phyloP scores from a whole-genome alignment of 2,329 filamentous ascomycete genomes.

The Aspergillus sp. region DNA sequence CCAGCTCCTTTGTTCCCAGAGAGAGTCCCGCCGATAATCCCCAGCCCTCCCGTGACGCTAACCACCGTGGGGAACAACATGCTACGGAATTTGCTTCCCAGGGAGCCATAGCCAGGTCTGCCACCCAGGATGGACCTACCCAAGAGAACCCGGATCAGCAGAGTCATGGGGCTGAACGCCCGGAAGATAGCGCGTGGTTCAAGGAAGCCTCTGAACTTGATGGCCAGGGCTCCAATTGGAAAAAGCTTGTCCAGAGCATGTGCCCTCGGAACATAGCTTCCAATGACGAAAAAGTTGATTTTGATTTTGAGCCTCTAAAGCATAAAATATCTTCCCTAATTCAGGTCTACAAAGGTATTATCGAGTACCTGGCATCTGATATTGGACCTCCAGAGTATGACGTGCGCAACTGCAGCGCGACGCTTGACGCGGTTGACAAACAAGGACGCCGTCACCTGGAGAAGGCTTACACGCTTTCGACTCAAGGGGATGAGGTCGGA shows the following conservation, averaged over 20 bases:
- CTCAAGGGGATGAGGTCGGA: not conserved
- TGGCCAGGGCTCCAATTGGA: slow-evolving; percentile 27
- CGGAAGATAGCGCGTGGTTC: slow-evolving; percentile 14
- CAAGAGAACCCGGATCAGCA: not conserved
- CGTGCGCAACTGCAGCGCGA: not conserved
- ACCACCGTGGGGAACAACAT: not conserved
- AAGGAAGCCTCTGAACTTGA: slow-evolving; percentile 22
- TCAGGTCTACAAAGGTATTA: slow-evolving; percentile 7
- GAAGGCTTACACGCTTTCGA: slow-evolving; percentile 13
- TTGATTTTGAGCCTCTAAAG: slow-evolving; percentile 12
- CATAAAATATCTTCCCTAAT: slow-evolving; percentile 5
- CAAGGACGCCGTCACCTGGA: slow-evolving; percentile 18
- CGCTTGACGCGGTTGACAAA: slow-evolving; percentile 13
- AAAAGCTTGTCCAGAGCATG: slow-evolving; percentile 13
- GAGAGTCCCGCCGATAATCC: not conserved
- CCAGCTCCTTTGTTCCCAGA: not conserved
- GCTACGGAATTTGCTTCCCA: not conserved
- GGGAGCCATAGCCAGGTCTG: not conserved
- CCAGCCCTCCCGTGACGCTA: not conserved
- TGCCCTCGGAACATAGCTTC: not conserved
- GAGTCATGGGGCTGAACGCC: not conserved
- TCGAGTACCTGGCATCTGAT: not conserved
- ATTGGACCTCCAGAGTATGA: not conserved
- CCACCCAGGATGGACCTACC: not conserved
- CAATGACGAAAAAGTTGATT: not conserved